Conservation (phyloP, 352 stramenopile species). For the Globisporangium sylvaticum region DNA sequence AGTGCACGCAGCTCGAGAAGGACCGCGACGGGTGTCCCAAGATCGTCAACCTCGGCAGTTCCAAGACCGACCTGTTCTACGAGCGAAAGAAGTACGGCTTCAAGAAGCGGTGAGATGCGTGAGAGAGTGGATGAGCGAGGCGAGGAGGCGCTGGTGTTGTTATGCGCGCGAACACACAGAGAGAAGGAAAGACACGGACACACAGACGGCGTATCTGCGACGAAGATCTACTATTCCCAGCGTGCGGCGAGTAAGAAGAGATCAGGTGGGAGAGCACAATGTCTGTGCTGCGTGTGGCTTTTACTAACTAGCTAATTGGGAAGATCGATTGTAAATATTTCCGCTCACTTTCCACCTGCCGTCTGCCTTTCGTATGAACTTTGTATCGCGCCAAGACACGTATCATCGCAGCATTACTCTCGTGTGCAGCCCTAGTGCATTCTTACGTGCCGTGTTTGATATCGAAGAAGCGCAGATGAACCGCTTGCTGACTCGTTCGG, state of each 20-base stretch:
- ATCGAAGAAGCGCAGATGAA: not conserved
- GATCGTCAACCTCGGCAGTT: slow-evolving; percentile 97
- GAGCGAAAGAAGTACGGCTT: slow-evolving; percentile 98
- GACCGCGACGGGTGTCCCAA: slow-evolving; percentile 98
- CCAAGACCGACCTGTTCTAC: slow-evolving; percentile 98
- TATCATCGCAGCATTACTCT: not conserved
- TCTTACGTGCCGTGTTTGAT: not conserved
- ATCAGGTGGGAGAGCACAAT: not conserved
- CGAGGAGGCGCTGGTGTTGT: not conserved
- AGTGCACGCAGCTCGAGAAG: slow-evolving; percentile 97
- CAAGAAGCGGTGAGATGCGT: slow-evolving; percentile 72
- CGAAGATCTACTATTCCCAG: not conserved
- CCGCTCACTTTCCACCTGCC: not conserved
- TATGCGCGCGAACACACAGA: not conserved
- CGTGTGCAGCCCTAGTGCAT: not conserved
- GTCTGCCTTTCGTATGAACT: not conserved
- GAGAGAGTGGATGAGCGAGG: not conserved
- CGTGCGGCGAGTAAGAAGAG: not conserved
- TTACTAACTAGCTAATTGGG: not conserved
- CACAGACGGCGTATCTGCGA: not conserved
- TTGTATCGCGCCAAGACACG: not conserved
- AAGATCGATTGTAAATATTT: not conserved
- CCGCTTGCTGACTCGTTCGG: not conserved
- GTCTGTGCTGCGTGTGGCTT: not conserved
- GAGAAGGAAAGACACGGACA: not conserved